Conservation (phyloP, 768 basidiomycete genomes). For the Pleurotus tuoliensis region DNA sequence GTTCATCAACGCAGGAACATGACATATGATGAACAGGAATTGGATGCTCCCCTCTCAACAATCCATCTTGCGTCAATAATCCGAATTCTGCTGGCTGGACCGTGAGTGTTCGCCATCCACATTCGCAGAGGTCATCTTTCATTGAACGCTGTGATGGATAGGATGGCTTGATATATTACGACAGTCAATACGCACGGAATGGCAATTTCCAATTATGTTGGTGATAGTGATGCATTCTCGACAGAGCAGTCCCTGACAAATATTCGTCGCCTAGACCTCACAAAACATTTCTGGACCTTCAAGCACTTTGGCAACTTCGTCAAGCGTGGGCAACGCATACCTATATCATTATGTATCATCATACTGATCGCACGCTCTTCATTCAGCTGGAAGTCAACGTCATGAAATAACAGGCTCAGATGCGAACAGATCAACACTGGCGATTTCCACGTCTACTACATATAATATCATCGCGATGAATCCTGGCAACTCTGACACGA, state of each 20-base stretch:
- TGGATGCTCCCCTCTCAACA: conserved; percentile 34
- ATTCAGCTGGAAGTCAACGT: conserved; percentile 32
- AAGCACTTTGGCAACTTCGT: conserved; percentile 39
- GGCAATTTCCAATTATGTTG: conserved; percentile 32
- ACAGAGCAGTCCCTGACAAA: too few species aligned
- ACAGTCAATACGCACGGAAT: conserved; percentile 32
- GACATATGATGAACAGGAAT: conserved; percentile 19
- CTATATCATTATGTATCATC: not conserved
- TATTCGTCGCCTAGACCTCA: conserved; percentile 22
- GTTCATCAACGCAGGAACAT: too few species aligned
- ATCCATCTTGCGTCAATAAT: conserved; percentile 28
- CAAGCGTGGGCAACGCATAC: conserved; percentile 24
- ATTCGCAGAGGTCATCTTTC: not conserved
- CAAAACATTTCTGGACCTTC: conserved; percentile 35
- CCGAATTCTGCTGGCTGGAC: conserved; percentile 40
- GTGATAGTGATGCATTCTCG: conserved; percentile 1
- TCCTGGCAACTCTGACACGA: conserved; percentile 23
- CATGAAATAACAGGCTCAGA: conserved; percentile 28
- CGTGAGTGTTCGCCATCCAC: conserved; percentile 19
- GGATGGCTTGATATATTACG: conserved; percentile 39
- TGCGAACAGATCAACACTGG: conserved; percentile 27
- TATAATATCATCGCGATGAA: conserved; percentile 33
- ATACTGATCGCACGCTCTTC: not conserved
- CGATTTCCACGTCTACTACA: conserved; percentile 22
- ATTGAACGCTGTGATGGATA: conserved; percentile 6